A percentile compares a stretch with the other conserved stretches of the same genome.
Evolutionary conservation across 1,284 basidiomycete genomes (phyloP).

Genomic region (Cryptococcus floricola): DNA sequence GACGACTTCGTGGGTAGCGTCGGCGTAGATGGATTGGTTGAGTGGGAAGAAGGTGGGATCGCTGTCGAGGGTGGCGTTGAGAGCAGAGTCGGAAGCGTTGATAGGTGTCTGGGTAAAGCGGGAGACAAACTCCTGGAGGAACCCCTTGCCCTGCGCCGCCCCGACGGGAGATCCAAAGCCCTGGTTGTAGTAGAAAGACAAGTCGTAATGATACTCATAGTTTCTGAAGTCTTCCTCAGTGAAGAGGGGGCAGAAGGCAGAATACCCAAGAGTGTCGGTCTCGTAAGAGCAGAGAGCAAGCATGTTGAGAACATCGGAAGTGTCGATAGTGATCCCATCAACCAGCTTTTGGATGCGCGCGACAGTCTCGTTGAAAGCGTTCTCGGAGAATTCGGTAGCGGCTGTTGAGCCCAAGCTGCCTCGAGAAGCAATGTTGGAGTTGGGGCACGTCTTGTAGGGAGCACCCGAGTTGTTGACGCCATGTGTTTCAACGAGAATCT

Average conservation of each 20-base stretch:
- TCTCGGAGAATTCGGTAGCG: slow-evolving; percentile 63
- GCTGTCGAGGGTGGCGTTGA: slow-evolving; percentile 72
- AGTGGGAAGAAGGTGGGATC: slow-evolving; percentile 72
- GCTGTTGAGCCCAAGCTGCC: slow-evolving; percentile 35
- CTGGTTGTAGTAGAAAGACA: slow-evolving; percentile 62
- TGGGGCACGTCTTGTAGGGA: slow-evolving; percentile 50
- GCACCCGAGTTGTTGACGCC: slow-evolving; percentile 54
- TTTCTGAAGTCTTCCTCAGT: slow-evolving; percentile 81
- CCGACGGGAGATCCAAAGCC: slow-evolving; percentile 75
- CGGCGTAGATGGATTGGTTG: slow-evolving; percentile 67
- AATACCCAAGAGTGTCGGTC: slow-evolving; percentile 86
- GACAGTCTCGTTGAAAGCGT: slow-evolving; percentile 28
- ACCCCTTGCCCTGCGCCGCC: slow-evolving; percentile 77
- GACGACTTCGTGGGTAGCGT: slow-evolving; percentile 56
- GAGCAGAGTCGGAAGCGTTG: slow-evolving; percentile 63
- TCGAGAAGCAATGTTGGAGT: slow-evolving; percentile 70
- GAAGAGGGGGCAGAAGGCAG: slow-evolving; percentile 83
- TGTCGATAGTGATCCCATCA: slow-evolving; percentile 20
- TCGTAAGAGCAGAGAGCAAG: slow-evolving; percentile 68
- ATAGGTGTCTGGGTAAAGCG: slow-evolving; percentile 73
- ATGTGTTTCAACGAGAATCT: slow-evolving; percentile 53
- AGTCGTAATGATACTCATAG: slow-evolving; percentile 71
- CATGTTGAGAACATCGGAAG: slow-evolving; percentile 38
- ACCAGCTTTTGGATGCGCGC: slow-evolving; percentile 39
- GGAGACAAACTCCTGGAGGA: slow-evolving; percentile 73